These are phyloP conservation scores for Crithidia fasciculata DNA, from an alignment of 208 protist genomes.

Conservation along the genomic window DNA sequence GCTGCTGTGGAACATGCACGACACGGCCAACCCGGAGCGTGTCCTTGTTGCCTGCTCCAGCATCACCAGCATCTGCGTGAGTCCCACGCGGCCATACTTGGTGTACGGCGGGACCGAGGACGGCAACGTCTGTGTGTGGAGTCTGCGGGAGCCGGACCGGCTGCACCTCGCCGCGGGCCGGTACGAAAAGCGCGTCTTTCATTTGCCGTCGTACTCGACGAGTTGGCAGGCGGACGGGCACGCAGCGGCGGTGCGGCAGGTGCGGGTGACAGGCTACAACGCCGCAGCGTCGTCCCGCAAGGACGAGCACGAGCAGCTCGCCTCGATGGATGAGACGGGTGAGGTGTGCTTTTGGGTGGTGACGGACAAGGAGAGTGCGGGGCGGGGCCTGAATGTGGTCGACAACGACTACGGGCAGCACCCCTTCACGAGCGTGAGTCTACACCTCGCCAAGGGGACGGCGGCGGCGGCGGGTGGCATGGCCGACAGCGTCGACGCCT, in stretches of 20 bases:
- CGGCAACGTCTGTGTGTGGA: slow-evolving; percentile 78
- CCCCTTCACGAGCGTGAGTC: slow-evolving; percentile 40
- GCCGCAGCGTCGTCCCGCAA: slow-evolving; percentile 35
- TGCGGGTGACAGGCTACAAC: slow-evolving; percentile 77
- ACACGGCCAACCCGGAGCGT: slow-evolving; percentile 62
- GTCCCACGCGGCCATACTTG: slow-evolving; percentile 61
- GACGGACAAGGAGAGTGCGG: slow-evolving; percentile 53
- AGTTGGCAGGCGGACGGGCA: slow-evolving; percentile 79
- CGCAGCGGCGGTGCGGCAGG: slow-evolving; percentile 47
- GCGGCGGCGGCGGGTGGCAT: not conserved
- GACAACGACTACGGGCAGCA: slow-evolving; percentile 75
- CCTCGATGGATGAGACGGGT: slow-evolving; percentile 66
- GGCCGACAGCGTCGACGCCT: not conserved
- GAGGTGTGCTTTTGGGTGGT: slow-evolving; percentile 72
- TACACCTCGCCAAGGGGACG: slow-evolving; percentile 39
- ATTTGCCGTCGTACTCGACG: slow-evolving; percentile 78
- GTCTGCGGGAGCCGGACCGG: slow-evolving; percentile 74
- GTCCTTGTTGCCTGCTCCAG: slow-evolving; percentile 57
- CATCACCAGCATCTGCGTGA: slow-evolving; percentile 66
- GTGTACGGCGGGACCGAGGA: slow-evolving; percentile 77
- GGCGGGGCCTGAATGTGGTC: slow-evolving; percentile 30
- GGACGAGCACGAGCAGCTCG: slow-evolving; percentile 73
- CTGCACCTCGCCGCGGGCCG: slow-evolving; percentile 65
- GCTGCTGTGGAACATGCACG: slow-evolving; percentile 79
- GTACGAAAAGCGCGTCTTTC: slow-evolving; percentile 46